These are phyloP conservation scores for Mimosa pudica DNA, from an alignment of 306 rosid genomes.

Conservation along the genomic window DNA sequence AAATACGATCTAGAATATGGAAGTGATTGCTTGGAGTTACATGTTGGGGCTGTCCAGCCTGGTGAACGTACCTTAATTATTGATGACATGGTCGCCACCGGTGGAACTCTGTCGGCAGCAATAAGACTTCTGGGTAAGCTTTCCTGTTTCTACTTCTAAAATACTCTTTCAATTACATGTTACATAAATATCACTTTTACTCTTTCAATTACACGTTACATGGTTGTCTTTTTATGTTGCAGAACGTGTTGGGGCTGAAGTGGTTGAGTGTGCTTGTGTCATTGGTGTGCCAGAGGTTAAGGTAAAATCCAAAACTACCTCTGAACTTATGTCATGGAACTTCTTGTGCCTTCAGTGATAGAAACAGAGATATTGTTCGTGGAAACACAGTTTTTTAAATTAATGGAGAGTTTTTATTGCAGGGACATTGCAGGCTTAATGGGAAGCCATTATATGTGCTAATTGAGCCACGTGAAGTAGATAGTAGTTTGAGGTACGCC, in stretches of 20 bases:
- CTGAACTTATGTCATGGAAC: background rate
- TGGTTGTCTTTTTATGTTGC: constrained; percentile 32
- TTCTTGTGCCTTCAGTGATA: background rate
- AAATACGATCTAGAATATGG: constrained; percentile 87
- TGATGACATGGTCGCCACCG: constrained; percentile 88
- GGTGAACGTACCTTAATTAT: constrained; percentile 86
- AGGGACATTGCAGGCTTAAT: constrained; percentile 66
- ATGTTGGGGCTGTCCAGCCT: constrained; percentile 76
- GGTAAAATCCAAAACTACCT: constrained; percentile 49
- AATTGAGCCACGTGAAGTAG: constrained; percentile 69
- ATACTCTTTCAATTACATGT: constrained; percentile 8
- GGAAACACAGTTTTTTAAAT: background rate
- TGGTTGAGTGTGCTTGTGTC: constrained; percentile 95
- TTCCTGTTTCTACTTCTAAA: background rate
- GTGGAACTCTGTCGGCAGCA: constrained; percentile 86
- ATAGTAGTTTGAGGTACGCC: constrained; percentile 46
- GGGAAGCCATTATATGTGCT: constrained; percentile 80
- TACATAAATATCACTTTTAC: too few relatives aligned
- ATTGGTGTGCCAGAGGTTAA: constrained; percentile 87
- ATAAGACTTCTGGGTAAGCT: constrained; percentile 65
- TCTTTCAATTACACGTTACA: constrained; percentile 8
- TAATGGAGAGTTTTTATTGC: constrained; percentile 25
- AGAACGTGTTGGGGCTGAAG: constrained; percentile 91
- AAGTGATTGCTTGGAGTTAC: constrained; percentile 85
- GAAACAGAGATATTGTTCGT: background rate